A percentile compares a stretch with the other conserved stretches of the same genome.
Evolutionary conservation across 2,329 filamentous ascomycete genomes (phyloP).

Genomic region (Pestalotiopsis sp.): DNA sequence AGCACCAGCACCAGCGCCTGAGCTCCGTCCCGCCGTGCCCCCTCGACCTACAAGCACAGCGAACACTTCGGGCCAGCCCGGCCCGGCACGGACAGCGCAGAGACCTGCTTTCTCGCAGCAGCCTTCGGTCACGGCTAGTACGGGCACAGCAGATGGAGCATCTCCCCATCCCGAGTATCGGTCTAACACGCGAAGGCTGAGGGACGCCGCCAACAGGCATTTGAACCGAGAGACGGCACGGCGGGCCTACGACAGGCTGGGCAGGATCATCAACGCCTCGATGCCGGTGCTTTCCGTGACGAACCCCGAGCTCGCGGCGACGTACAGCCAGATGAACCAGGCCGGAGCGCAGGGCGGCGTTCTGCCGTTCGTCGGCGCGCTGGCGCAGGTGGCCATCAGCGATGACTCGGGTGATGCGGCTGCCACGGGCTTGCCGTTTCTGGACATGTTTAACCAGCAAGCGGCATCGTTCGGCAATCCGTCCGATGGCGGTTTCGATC

Average conservation of each 20-base stretch:
- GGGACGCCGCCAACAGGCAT: slow-evolving; percentile 2
- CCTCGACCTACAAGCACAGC: background rate
- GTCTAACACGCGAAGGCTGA: background rate
- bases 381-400: background rate
- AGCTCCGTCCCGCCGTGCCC: background rate
- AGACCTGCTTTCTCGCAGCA: background rate
- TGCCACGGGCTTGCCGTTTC: background rate
- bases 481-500: background rate
- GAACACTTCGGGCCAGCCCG: background rate
- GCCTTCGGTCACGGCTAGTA: background rate
- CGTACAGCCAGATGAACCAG: background rate
- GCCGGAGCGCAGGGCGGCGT: background rate
- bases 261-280: slow-evolving; percentile 10
- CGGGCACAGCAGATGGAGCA: background rate
- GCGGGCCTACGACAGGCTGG: slow-evolving; percentile 13
- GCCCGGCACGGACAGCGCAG: background rate
- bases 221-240: slow-evolving; percentile 14
- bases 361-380: background rate
- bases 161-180: background rate
- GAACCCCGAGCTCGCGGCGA: slow-evolving; percentile 12
- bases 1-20: background rate
- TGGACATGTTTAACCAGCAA: background rate
- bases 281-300: slow-evolving; percentile 12
- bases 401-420: background rate
- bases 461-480: background rate